Evolutionary conservation across 1,284 basidiomycete genomes (phyloP), one percentile per base, ranked within the genome.

Genomic region (Fistulinella staudtii): DNA sequence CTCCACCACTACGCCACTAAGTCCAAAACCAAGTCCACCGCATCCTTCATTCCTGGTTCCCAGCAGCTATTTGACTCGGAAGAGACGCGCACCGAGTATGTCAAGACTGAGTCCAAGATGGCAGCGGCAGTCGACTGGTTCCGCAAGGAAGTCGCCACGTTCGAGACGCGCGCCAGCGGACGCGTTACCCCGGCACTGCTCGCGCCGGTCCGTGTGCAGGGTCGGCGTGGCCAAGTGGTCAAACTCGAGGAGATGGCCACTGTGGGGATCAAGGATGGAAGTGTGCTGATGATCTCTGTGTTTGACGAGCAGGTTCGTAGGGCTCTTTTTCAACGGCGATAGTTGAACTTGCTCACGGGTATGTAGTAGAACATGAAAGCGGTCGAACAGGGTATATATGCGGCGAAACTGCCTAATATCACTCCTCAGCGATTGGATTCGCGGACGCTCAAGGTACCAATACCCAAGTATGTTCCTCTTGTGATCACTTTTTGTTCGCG

Each of bases 181-280:
- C 81, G 85, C 27, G 75, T 90, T 46, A 85, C 82, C 0, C 84
- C 87, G 5, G 74, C 74, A 3, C 53, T 90, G 48, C 73, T 90
- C 34, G 69, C 79, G n/a, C 76, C 82, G 1, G 84, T 90, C 11
- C 73, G 76, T 21, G 80, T 90, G 24, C 69, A 68, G 45, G 53
- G 79, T n/a, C n/a, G n/a, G 6, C 62, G 62, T 20, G 65, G 67
- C 17, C 65, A 70, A 15, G 52, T 46, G 1, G 61, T 72, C 37
- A 69, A 65, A 33, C 61, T 90, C 29, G 80, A 86, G 33, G 82
- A 87, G 43, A 60, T 89, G 15, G 82, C 87, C 1, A 88, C 85
- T 0, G 76, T 90, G 25, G 87, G 88, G 10, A 79, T 90, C 35
- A 72, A 81, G 47, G 85, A 90, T 43, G 87, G 88, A 1, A 77